Conservation (phyloP, 2,329 filamentous ascomycete genomes). For the Talaromyces pinophilus region DNA sequence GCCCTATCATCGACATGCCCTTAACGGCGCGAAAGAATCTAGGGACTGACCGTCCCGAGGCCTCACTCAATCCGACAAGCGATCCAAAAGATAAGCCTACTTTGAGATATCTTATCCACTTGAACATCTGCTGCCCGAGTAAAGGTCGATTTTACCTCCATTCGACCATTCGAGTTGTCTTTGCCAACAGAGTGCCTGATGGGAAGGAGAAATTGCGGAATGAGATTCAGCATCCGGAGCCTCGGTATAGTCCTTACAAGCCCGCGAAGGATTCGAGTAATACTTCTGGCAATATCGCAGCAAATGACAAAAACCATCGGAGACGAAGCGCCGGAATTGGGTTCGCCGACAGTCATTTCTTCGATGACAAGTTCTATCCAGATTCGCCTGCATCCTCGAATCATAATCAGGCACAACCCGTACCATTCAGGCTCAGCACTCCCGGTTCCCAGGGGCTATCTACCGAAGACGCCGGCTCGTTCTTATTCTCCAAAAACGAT, state of each 20-base stretch:
- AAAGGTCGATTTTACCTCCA: constrained; percentile 86
- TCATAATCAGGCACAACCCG: neutral
- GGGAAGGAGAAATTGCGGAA: constrained; percentile 90
- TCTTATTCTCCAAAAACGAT: constrained; percentile 2
- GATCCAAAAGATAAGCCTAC: constrained; percentile 60
- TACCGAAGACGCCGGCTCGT: neutral
- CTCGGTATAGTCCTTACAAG: constrained; percentile 82
- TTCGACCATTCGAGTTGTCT: constrained; percentile 89
- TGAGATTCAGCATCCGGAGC: constrained; percentile 86
- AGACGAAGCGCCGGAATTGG: constrained; percentile 58
- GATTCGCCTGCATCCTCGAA: constrained; percentile 7
- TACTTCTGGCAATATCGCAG: constrained; percentile 37
- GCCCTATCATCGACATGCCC: constrained; percentile 76
- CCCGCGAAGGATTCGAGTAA: constrained; percentile 43
- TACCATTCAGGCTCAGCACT: constrained; percentile 13
- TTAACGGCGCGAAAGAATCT: constrained; percentile 44
- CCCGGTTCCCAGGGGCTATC: neutral
- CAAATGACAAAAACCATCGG: constrained; percentile 53
- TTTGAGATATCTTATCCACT: constrained; percentile 83
- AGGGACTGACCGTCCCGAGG: constrained; percentile 57
- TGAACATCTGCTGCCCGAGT: constrained; percentile 87
- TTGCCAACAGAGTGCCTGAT: constrained; percentile 93
- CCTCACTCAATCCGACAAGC: constrained; percentile 50
- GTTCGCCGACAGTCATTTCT: constrained; percentile 26
- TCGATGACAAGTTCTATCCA: constrained; percentile 13